Base-by-base conservation (phyloP, 352 stramenopile genomes). In the Globisporangium irregulare region DNA sequence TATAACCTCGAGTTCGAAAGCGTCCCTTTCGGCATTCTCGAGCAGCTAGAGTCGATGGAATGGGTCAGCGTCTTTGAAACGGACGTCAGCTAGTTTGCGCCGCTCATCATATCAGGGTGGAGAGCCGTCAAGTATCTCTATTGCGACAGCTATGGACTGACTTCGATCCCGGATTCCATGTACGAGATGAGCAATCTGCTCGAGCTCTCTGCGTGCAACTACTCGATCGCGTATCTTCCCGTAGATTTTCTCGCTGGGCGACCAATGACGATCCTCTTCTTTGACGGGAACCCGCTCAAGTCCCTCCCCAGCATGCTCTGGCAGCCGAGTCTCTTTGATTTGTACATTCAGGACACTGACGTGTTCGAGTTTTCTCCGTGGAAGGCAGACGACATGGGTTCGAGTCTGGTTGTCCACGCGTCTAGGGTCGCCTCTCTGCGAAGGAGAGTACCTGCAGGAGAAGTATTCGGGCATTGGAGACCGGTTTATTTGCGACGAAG, bases 241-340 rank as follows among this genome's bases (percentile, higher is more conserved):
- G 50, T 53, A 3, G 50, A 46, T 0, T 54, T 67, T 32, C 60
- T 67, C 48, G 20, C 32, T 5, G 22, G 57, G 10, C 32, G 61
- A 3, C 1, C 61, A 34, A 43, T 60, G 29, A 29, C 36, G n/a
- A 60, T 41, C 24, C 48, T 67, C 50, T 67, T 53, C 32, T 55
- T 67, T 32, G 61, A 67, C n/a, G 50, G 50, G 12, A 60, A 60
- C 22, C 61, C 61, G 4, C 61, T 67, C n/a, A 22, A 38, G 5
- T 18, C 32, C 0, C 61, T 67, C 32, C 61, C 61, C 1, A 51
- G 14, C 4, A n/a, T 50, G 24, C 29, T 67, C 8, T 67, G 48
- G 50, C 50, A 67, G 34, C 61, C 50, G 32, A 67, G 50, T 59
- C 61, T 67, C 61, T 51, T 67, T n/a, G 61, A 67, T 36, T 60